These are phyloP conservation scores for Fusarium sarcochroum DNA, from an alignment of 2,329 filamentous ascomycete genomes.

Conservation along the genomic window DNA sequence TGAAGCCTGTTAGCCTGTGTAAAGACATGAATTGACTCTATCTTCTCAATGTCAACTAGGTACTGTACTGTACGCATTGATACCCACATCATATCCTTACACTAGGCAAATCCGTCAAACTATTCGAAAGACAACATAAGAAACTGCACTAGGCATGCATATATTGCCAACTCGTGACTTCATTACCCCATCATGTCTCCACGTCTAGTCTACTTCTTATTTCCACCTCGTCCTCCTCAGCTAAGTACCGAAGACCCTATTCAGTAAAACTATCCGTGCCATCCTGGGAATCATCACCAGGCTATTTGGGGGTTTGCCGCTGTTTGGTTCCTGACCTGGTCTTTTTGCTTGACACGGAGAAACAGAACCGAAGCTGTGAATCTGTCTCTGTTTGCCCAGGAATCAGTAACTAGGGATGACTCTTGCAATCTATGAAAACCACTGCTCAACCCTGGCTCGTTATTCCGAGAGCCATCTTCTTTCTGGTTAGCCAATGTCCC, in stretches of 20 bases:
- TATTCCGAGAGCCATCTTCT: background rate
- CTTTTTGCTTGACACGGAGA: background rate
- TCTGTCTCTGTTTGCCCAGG: too few species aligned
- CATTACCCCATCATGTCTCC: constrained; percentile 31
- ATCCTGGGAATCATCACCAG: background rate
- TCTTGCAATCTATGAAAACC: background rate
- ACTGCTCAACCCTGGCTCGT: background rate
- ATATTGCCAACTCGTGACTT: constrained; percentile 34
- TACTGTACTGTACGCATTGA: too few species aligned
- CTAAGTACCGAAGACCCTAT: background rate
- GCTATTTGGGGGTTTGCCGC: background rate
- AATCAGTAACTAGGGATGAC: background rate
- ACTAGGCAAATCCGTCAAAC: constrained; percentile 1
- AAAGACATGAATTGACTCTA: background rate
- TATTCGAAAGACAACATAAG: background rate
- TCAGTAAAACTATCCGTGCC: constrained; percentile 3
- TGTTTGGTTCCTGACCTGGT: background rate
- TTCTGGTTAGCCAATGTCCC: constrained; percentile 31
- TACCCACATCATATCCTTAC: too few species aligned
- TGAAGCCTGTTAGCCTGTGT: constrained; percentile 4
- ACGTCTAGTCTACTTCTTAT: constrained; percentile 23
- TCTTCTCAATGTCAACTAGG: background rate
- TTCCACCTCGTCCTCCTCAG: constrained; percentile 1
- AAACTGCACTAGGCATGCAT: constrained; percentile 13
- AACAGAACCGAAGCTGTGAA: background rate